phyloP scores from a whole-genome alignment of 1,284 basidiomycete species.

The Porodaedalea pini region DNA sequence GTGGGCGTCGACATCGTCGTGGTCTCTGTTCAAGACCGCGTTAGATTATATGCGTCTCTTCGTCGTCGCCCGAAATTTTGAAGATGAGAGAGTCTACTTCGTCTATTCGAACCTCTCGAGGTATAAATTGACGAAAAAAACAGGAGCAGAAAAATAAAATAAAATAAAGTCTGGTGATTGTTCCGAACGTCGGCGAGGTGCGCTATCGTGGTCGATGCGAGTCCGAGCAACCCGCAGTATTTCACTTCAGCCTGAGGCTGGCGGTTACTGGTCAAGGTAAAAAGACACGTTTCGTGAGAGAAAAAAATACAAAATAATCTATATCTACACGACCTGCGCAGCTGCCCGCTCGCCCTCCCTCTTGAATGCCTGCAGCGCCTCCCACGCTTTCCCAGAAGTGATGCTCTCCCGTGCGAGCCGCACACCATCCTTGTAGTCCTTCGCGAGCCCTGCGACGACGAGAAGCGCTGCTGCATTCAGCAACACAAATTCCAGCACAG shows the following conservation, averaged over 20 bases:
- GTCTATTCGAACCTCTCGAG: no score
- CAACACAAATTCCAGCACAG: constrained; percentile 79
- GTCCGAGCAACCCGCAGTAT: not conserved
- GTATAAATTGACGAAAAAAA: no score
- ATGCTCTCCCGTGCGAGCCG: constrained; percentile 71
- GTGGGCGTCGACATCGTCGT: constrained; percentile 20
- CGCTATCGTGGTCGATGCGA: not conserved
- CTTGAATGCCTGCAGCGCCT: constrained; percentile 60
- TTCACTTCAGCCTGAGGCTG: no score
- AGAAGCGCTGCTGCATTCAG: constrained; percentile 83
- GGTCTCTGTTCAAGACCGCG: no score
- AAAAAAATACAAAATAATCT: not conserved
- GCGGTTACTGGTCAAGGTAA: not conserved
- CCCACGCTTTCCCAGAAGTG: constrained; percentile 69
- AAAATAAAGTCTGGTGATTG: not conserved
- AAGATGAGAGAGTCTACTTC: no score
- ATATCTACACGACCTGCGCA: not conserved
- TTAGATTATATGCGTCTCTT: no score
- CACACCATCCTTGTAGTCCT: constrained; percentile 71
- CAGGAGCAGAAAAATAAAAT: no score
- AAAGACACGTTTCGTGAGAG: not conserved
- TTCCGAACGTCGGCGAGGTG: constrained; percentile 11
- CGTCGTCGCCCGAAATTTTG: no score
- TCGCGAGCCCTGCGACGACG: constrained; percentile 72
- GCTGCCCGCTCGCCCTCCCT: constrained; percentile 25